Base-by-base conservation (phyloP, 805 yeast species). In the Metschnikowia kofuensis region DNA sequence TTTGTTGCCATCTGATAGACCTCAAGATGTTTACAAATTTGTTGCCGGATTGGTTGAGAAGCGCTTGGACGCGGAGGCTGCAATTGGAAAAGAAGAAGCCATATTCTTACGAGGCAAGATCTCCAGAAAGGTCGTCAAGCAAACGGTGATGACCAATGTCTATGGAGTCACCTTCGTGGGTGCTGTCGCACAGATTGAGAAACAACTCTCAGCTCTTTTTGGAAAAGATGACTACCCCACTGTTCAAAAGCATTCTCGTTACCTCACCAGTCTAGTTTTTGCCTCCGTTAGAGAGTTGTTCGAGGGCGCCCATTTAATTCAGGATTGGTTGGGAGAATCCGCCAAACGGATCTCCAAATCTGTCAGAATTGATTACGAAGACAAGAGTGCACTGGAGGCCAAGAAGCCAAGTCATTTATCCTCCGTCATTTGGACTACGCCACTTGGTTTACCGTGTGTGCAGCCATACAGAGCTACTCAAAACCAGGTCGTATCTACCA, bases 61-160 rank as follows among this genome's bases (percentile, higher is more conserved):
- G 48, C 69, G 82, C 52, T 74, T 87, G 43, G 77, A 78, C 40
- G 63, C 65, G 11, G 87, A 80, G 35, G 81, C 80, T 6, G 79
- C 65, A 10, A 67, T 69, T 2, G 87, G 84, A 9, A 75, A 79
- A 51, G 77, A 75, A 47, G 66, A 68, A 47, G 92, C 91, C 1
- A 49, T 61, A n/a, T 64, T 70, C 32, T 68, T 87, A 37, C 72
- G 77, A 48, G 87, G 84, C 44, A 78, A 82, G 51, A 79, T 92
- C 49, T 78, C 84, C 15, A 79, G 99, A 59, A 92, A 92, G 63
- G 85, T 94, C 40, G 96, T 94, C 35, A 92, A 92, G 64, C 99
- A 92, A 65, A 89, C 99, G 0, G 98, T 92, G 27, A 92, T 92
- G 99, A 92, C 99, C 0, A 91, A 90, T 61, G 99, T 92, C 35